Percentiles rank a stretch among this genome's conserved stretches.
These are phyloP conservation scores for Elsinoe fawcettii DNA, from an alignment of 2,329 filamentous ascomycete species.

Conservation along the genomic window DNA sequence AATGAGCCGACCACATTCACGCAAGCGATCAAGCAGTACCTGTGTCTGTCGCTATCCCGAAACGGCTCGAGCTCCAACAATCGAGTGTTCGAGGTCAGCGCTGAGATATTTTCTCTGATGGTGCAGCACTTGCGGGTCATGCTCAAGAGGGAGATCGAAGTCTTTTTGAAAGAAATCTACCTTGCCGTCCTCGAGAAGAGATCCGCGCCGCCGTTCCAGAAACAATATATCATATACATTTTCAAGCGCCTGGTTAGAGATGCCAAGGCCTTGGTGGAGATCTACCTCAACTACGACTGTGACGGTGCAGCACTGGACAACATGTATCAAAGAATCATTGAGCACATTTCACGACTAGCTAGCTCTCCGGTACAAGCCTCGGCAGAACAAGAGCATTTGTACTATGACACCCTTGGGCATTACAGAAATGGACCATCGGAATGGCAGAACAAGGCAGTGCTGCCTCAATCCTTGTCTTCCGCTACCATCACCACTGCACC, in stretches of 20 bases:
- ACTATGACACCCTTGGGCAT: conserved; percentile 68
- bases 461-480: conserved; percentile 80
- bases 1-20: conserved; percentile 84
- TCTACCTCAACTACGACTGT: conserved; percentile 97
- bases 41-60: conserved; percentile 87
- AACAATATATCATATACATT: conserved; percentile 81
- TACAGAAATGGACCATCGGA: conserved; percentile 51
- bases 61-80: conserved; percentile 93
- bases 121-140: conserved; percentile 85
- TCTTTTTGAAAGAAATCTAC: conserved; percentile 97
- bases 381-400: conserved; percentile 71
- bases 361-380: conserved; percentile 70
- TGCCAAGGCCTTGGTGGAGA: conserved; percentile 81
- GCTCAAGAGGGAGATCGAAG: conserved; percentile 97
- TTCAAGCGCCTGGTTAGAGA: conserved; percentile 78
- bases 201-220: conserved; percentile 80
- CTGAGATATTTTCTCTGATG: conserved; percentile 98
- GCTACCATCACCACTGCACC: conserved; percentile 53
- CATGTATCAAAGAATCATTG: conserved; percentile 89
- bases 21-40: conserved; percentile 92
- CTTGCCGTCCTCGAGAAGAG: conserved; percentile 81
- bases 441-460: conserved; percentile 77
- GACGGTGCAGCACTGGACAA: conserved; percentile 89
- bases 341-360: conserved; percentile 83
- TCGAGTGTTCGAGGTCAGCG: conserved; percentile 87